phyloP scores from a whole-genome alignment of 1,284 basidiomycete species.

The Trichosporon sp. region DNA sequence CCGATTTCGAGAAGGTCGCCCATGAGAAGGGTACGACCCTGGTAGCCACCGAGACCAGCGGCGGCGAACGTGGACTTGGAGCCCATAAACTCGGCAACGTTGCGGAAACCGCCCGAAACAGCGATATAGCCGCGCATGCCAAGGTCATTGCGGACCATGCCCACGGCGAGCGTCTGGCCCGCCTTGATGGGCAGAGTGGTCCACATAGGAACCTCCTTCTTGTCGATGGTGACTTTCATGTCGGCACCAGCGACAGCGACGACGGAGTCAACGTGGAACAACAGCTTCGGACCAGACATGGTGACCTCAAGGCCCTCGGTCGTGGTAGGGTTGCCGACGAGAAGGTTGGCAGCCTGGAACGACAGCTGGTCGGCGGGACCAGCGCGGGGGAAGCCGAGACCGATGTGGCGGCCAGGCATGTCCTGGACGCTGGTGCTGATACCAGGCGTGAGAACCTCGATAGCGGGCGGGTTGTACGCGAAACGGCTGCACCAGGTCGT shows the following conservation, averaged over 20 bases:
- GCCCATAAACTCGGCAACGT: constrained; percentile 63
- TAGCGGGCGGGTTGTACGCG: constrained; percentile 52
- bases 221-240: constrained; percentile 60
- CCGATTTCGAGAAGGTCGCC: constrained; percentile 54
- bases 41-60: constrained; percentile 47
- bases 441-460: constrained; percentile 65
- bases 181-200: constrained; percentile 60
- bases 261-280: constrained; percentile 62
- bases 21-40: constrained; percentile 60
- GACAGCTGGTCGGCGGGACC: constrained; percentile 69
- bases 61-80: constrained; percentile 56
- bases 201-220: constrained; percentile 60
- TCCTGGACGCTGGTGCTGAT: constrained; percentile 69
- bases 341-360: constrained; percentile 64
- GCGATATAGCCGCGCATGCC: constrained; percentile 65
- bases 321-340: constrained; percentile 64
- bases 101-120: constrained; percentile 66
- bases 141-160: constrained; percentile 53
- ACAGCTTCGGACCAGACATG: constrained; percentile 50
- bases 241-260: constrained; percentile 65
- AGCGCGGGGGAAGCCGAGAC: constrained; percentile 67
- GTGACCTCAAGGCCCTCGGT: constrained; percentile 67
- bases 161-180: constrained; percentile 60
- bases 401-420: constrained; percentile 64
- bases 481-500: constrained; percentile 62